A percentile compares a stretch with the other conserved stretches of the same genome.
Evolutionary conservation across 129 eudicot genomes (phyloP).

Genomic region (Cynara cardunculus): DNA sequence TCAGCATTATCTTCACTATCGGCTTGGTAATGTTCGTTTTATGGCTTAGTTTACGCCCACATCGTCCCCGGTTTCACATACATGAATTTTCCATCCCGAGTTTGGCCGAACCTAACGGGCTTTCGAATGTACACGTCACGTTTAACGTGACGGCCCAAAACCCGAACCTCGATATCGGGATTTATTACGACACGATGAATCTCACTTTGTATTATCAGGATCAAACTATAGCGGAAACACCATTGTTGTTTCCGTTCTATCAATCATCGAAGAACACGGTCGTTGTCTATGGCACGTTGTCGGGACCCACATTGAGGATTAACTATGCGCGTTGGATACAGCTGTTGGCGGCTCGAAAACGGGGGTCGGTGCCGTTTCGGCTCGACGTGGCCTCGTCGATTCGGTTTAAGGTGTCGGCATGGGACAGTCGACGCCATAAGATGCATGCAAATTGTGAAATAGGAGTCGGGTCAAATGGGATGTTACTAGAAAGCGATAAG

Average conservation of each 20-base stretch:
- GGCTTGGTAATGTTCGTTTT: conserved; percentile 70
- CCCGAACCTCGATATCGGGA: conserved; percentile 51
- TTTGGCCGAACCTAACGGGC: conserved; percentile 37
- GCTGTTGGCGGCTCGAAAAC: conserved; percentile 40
- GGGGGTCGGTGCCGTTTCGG: conserved; percentile 48
- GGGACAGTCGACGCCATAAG: conserved; percentile 63
- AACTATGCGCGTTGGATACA: conserved; percentile 46
- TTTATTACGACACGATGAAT: conserved; percentile 54
- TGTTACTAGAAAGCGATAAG: conserved; percentile 38
- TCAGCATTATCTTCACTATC: conserved; percentile 44
- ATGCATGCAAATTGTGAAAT: conserved; percentile 68
- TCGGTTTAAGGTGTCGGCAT: conserved; percentile 64
- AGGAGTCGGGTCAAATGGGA: conserved; percentile 69
- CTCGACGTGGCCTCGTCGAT: conserved; percentile 55
- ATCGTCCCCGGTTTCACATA: conserved; percentile 64
- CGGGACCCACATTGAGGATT: conserved; percentile 46
- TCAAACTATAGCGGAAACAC: conserved; percentile 44
- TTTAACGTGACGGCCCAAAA: conserved; percentile 66
- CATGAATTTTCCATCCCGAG: conserved; percentile 55
- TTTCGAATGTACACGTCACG: conserved; percentile 45
- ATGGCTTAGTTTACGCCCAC: conserved; percentile 85
- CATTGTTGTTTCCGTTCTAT: conserved; percentile 46
- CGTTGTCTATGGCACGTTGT: conserved; percentile 42
- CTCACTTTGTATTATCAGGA: conserved; percentile 43
- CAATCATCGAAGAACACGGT: conserved; percentile 63